Evolutionary conservation across 163 green algal genomes (phyloP).

Genomic region (Chloromonas sp.): DNA sequence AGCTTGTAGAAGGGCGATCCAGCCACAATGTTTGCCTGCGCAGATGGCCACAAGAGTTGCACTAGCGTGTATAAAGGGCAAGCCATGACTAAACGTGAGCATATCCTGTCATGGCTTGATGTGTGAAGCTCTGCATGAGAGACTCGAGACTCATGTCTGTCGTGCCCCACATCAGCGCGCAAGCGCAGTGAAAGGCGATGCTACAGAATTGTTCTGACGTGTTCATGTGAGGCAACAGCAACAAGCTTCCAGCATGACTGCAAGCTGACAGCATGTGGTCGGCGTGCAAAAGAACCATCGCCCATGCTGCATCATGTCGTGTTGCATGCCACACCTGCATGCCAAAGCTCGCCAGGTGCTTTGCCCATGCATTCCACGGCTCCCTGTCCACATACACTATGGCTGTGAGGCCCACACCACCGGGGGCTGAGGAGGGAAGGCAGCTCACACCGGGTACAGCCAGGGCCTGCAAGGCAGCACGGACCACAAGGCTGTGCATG

Average conservation of each 20-base stretch:
- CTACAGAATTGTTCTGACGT: neutral
- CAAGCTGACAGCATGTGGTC: neutral
- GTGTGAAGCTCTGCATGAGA: neutral
- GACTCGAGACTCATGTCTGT: neutral
- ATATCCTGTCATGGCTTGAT: no score
- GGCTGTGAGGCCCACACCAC: constrained; percentile 16
- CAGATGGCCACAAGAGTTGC: no score
- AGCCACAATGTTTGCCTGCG: constrained; percentile 28
- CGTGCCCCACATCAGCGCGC: neutral
- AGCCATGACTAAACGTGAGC: no score
- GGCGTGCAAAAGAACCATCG: neutral
- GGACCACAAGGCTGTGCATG: neutral
- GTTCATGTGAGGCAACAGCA: neutral
- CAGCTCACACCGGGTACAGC: neutral
- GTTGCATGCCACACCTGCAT: constrained; percentile 8
- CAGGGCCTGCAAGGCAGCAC: neutral
- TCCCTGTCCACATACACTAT: constrained; percentile 18
- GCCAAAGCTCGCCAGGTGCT: constrained; percentile 28
- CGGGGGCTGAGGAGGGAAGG: constrained; percentile 4
- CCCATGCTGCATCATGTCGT: neutral
- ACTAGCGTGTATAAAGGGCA: no score
- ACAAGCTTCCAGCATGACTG: neutral
- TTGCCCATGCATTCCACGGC: constrained; percentile 21
- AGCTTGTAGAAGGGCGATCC: constrained; percentile 38
- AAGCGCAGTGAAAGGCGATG: neutral